Base-by-base conservation (phyloP, 2,329 filamentous ascomycete genomes). In the Colletotrichum limetticola region DNA sequence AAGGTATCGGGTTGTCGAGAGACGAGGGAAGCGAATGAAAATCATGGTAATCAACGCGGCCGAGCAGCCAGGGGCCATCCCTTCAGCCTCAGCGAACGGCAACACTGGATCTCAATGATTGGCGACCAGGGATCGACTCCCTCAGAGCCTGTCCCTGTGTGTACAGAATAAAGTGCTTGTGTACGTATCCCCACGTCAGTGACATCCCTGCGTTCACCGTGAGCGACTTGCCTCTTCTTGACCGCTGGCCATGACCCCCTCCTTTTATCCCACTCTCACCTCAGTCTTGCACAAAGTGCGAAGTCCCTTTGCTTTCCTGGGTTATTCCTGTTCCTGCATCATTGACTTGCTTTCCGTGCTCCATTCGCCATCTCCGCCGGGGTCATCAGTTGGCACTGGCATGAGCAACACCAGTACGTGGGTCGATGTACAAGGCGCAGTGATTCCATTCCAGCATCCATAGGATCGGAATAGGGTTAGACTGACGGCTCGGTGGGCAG, bases 61-160 rank as follows among this genome's bases (percentile, higher is more conserved):
- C 55, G 60, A 64, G 66, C 53, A 22, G 59, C 22, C 28, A 72
- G 66, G 70, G 59, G 37, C 46, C n/a, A 46, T 30, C 70, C 68
- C 52, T 70, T 60, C 60, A 70, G 60, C 60, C 66, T 60, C 66
- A 66, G 70, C 66, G 66, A 66, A 72, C 60, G 56, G 60, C 66
- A 52, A 46, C 56, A 42, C 28, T 35, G 61, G 46, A 60, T 65
- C 60, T 61, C 35, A 46, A 30, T 61, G 66, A 72, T 70, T 70
- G 70, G 60, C 70, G 56, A 22, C 60, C 55, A 70, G 60, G 66
- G 70, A 72, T 57, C 55, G 66, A 16, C 22, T 49, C 46, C 35
- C 61, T 57, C 32, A 32, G 42, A 65, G 42, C 70, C 66, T 61
- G 66, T 61, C 70, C 60, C 52, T 60, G 60, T 37, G 46, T 71